These are phyloP conservation scores for Ganoderma meredithae DNA, from an alignment of 1,284 basidiomycete species.

Conservation along the genomic window DNA sequence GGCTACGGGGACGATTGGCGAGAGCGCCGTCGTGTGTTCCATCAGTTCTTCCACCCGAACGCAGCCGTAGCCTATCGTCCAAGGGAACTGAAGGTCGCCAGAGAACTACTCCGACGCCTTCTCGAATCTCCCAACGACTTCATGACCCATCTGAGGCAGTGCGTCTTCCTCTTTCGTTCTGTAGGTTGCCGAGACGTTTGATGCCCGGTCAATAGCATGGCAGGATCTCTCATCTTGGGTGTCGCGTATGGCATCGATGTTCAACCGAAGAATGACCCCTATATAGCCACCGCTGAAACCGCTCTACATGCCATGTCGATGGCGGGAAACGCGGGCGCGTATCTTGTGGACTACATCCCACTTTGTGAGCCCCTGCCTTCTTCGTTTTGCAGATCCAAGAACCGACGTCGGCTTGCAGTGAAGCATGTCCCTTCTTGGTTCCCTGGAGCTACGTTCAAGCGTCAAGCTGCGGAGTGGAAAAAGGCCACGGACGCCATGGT, in stretches of 20 bases:
- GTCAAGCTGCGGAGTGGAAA: conserved; percentile 52
- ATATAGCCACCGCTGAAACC: conserved; percentile 40
- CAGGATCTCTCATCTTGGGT: conserved; percentile 39
- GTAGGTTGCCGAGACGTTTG: conserved; percentile 13
- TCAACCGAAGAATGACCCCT: conserved; percentile 40
- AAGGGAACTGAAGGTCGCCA: conserved; percentile 30
- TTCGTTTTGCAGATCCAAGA: conserved; percentile 11
- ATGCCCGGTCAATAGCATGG: conserved; percentile 36
- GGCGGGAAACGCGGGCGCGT: conserved; percentile 37
- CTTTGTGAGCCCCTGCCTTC: conserved; percentile 33
- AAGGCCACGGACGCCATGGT: conserved; percentile 38
- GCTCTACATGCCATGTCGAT: conserved; percentile 37
- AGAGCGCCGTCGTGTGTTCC: conserved; percentile 36
- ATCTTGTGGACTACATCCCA: conserved; percentile 40
- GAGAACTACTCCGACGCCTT: conserved; percentile 33
- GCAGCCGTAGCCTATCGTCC: conserved; percentile 35
- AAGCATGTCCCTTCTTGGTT: conserved; percentile 53
- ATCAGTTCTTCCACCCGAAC: conserved; percentile 37
- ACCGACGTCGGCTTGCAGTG: conserved; percentile 34
- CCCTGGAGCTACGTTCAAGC: conserved; percentile 55
- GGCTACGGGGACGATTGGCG: conserved; percentile 38
- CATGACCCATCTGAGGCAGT: conserved; percentile 37
- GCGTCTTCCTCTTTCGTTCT: conserved; percentile 16
- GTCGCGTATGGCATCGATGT: conserved; percentile 42
- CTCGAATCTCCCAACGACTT: conserved; percentile 38